These are phyloP conservation scores for Trichophyton schoenleinii DNA, from an alignment of 2,329 filamentous ascomycete genomes.

Conservation along the genomic window DNA sequence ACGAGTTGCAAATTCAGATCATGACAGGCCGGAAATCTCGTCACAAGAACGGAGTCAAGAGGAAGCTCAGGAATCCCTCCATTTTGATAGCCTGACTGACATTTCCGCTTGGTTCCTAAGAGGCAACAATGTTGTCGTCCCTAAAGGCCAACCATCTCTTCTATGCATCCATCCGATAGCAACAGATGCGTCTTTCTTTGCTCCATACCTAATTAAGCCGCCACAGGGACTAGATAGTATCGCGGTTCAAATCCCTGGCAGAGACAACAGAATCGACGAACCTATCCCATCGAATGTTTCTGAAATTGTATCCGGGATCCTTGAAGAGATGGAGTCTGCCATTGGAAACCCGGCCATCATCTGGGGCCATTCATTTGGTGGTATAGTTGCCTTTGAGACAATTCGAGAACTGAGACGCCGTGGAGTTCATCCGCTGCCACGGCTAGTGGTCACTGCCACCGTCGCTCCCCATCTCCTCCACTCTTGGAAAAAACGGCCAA, in stretches of 20 bases:
- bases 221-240: neutral
- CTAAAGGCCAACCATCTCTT: neutral
- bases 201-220: neutral
- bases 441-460: neutral
- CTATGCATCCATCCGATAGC: neutral
- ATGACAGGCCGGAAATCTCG: neutral
- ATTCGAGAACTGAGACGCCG: neutral
- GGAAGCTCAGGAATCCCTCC: neutral
- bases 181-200: neutral
- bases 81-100: neutral
- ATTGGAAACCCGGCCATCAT: neutral
- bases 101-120: neutral
- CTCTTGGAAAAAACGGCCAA: neutral
- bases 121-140: neutral
- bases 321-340: neutral
- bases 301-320: neutral
- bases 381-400: neutral
- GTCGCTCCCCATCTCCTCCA: neutral
- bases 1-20: neutral
- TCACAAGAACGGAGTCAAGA: neutral
- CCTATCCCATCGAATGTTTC: neutral
- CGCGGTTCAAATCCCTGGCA: neutral
- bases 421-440: neutral
- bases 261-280: neutral
- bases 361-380: neutral